A percentile compares a stretch with the other conserved stretches of the same genome.
phyloP scores from a whole-genome alignment of 495 filamentous ascomycete genomes.

The Penicillium roqueforti region DNA sequence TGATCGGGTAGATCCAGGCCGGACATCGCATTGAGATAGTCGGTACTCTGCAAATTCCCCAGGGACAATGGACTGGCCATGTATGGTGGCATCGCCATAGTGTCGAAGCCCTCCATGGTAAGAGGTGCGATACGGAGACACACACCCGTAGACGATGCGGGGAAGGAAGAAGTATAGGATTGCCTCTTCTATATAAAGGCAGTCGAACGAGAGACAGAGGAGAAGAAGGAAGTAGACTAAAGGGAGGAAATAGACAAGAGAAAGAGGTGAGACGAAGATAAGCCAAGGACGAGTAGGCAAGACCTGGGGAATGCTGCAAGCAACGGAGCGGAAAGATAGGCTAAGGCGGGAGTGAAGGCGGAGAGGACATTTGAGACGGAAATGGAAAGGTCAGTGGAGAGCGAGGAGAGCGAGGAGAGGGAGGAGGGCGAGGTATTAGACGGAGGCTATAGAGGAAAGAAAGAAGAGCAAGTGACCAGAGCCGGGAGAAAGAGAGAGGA shows the following conservation, averaged over 20 bases:
- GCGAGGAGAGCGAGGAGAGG: background rate
- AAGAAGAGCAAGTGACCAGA: slow-evolving; percentile 5
- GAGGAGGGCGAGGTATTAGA: background rate
- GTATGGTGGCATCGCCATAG: slow-evolving; percentile 58
- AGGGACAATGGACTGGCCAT: slow-evolving; percentile 53
- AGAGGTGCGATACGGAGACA: slow-evolving; percentile 15
- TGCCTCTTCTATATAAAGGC: background rate
- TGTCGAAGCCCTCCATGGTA: slow-evolving; percentile 62
- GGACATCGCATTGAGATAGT: slow-evolving; percentile 52
- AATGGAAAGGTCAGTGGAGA: background rate
- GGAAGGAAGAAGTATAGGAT: background rate
- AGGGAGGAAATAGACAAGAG: slow-evolving; percentile 14
- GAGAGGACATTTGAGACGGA: slow-evolving; percentile 11
- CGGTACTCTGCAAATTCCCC: slow-evolving; percentile 46
- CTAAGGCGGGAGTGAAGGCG: slow-evolving; percentile 10
- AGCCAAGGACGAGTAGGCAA: slow-evolving; percentile 7
- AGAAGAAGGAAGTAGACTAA: slow-evolving; percentile 19
- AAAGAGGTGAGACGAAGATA: slow-evolving; percentile 11
- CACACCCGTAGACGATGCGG: background rate
- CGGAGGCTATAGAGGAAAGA: background rate
- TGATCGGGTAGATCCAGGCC: slow-evolving; percentile 54
- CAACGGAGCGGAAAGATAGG: slow-evolving; percentile 9
- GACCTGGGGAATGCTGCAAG: slow-evolving; percentile 11
- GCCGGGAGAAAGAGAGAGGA: slow-evolving; percentile 15
- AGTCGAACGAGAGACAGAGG: slow-evolving; percentile 9